Conservation (phyloP, 2,329 filamentous ascomycete genomes). For the Macrophomina pseudophaseolina region DNA sequence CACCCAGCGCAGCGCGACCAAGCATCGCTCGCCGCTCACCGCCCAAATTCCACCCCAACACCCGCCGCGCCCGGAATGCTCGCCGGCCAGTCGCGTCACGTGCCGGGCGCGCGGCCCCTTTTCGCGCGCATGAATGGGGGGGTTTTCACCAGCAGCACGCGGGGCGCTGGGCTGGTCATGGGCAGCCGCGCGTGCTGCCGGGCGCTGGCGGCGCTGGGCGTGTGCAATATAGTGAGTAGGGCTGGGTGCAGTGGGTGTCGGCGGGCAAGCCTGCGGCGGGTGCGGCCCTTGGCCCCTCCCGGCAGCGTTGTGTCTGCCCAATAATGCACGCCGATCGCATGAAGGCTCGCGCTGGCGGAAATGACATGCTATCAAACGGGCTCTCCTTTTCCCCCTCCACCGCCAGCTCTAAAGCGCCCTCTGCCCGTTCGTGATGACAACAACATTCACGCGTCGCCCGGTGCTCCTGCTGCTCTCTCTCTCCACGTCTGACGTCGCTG, state of each 20-base stretch:
- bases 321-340: constrained; percentile 24
- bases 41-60: neutral
- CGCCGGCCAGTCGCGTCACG: neutral
- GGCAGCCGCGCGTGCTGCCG: neutral
- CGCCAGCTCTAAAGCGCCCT: constrained; percentile 24
- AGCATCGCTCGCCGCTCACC: neutral
- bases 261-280: constrained; percentile 9
- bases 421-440: constrained; percentile 20
- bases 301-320: constrained; percentile 1
- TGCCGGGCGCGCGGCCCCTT: neutral
- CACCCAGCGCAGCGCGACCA: neutral
- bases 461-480: constrained; percentile 23
- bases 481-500: constrained; percentile 22
- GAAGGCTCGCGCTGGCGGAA: constrained; percentile 25
- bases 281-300: constrained; percentile 3
- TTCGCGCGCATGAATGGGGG: neutral
- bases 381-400: constrained; percentile 36
- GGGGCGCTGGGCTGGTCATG: neutral
- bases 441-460: constrained; percentile 23
- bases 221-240: constrained; percentile 1
- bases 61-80: constrained; percentile 1
- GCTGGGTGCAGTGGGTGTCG: neutral
- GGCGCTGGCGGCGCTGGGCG: neutral
- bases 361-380: constrained; percentile 27
- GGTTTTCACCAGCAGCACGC: neutral